Base-by-base conservation (phyloP, 805 yeast genomes). In the Barnettozyma pratensis region DNA sequence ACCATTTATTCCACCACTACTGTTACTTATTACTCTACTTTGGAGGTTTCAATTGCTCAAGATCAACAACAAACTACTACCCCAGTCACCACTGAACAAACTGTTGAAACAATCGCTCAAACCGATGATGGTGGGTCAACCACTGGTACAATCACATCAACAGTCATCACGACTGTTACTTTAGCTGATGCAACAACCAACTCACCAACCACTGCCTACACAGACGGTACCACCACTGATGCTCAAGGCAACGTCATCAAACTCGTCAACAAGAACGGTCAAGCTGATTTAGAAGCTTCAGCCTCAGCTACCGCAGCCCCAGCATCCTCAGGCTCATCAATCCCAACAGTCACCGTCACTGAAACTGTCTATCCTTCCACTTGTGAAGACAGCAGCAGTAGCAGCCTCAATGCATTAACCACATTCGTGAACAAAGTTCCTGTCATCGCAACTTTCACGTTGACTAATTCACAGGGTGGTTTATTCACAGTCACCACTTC, bases 381-480 rank as follows among this genome's bases (percentile, higher is more conserved):
- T 34, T 51, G 56, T 40, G 44, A 48, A 37, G n/a, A 45, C 25
- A 31, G 11, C 11, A 8, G 8, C 11, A 8, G 9, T 7, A 7
- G 11, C 34, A 31, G 11, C 11, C 8, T 31, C 34, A 31, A 31
- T 11, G 34, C 34, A 8, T 27, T 40, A 5, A 12, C 43, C 7
- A 14, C 44, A n/a, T 48, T 50, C 35, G 54, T 52, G 11, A 37
- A 45, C 28, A 53, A 52, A 27, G 39, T 56, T 25, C 51, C 63
- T 34, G 35, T 61, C 14, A 40, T 51, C 38, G 63, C 62, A 14
- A 41, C 54, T 2, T 61, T 61, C 53, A 61, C 65, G 7, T 39
- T 61, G 39, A 60, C 65, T 5, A 57, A 42, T 26, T 49, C 62
- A 6, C 49, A 54, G 30, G 65, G 64, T 49, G 56, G 50, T 28